Conservation (phyloP, 495 filamentous ascomycete species). For the Neurospora sp. region DNA sequence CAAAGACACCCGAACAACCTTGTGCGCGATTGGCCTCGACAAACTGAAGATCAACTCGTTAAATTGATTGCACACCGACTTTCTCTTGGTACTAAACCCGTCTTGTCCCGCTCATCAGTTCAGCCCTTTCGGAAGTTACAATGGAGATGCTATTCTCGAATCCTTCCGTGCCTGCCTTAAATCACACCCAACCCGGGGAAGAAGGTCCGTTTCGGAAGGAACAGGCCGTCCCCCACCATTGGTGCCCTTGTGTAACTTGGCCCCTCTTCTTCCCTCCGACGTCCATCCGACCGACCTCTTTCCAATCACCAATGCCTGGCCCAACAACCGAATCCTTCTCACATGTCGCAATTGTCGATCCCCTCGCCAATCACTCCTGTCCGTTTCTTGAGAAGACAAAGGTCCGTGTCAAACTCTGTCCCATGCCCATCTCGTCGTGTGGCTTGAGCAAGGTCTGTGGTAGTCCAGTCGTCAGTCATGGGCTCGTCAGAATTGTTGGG, state of each 20-base stretch:
- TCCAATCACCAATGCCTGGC: neutral
- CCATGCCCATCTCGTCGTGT: neutral
- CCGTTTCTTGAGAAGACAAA: constrained; percentile 1
- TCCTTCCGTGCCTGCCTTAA: neutral
- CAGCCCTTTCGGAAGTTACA: neutral
- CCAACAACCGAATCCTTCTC: neutral
- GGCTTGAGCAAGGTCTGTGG: neutral
- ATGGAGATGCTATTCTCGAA: neutral
- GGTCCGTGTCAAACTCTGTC: constrained; percentile 3
- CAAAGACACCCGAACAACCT: neutral
- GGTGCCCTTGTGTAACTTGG: neutral
- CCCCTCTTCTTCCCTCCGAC: neutral
- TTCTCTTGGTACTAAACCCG: neutral
- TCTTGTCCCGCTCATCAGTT: neutral
- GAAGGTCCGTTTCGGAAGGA: neutral
- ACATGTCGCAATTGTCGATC: constrained; percentile 4
- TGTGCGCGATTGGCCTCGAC: neutral
- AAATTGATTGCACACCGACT: neutral
- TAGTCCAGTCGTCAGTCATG: neutral
- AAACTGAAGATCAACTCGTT: neutral
- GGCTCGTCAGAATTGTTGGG: neutral
- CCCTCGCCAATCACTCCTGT: neutral
- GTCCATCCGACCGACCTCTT: neutral
- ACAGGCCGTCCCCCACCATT: neutral
- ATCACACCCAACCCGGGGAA: neutral